Evolutionary conservation across 2,329 filamentous ascomycete genomes (phyloP).

Genomic region (Diaporthe amygdali): DNA sequence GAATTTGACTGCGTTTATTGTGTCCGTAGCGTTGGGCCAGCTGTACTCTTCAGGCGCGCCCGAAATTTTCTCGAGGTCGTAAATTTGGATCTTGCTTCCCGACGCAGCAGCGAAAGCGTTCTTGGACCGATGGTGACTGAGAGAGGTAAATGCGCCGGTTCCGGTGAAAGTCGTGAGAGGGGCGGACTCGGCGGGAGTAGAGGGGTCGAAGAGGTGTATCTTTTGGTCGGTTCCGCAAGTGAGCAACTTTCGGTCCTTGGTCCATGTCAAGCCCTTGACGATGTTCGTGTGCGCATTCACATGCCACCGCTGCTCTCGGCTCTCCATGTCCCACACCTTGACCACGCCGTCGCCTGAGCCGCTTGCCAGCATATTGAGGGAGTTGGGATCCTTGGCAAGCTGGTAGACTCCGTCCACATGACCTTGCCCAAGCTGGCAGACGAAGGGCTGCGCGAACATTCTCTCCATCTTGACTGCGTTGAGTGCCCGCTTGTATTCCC

Average conservation of each 20-base stretch:
- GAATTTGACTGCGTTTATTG: slow-evolving; percentile 86
- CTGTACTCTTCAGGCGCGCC: slow-evolving; percentile 81
- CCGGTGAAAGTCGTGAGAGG: slow-evolving; percentile 88
- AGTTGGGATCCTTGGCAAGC: slow-evolving; percentile 79
- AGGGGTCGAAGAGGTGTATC: slow-evolving; percentile 90
- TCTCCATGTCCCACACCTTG: slow-evolving; percentile 72
- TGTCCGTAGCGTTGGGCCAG: slow-evolving; percentile 90
- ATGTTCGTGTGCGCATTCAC: slow-evolving; percentile 88
- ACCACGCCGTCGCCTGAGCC: slow-evolving; percentile 91
- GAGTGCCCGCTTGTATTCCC: slow-evolving; percentile 75
- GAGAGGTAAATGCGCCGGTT: slow-evolving; percentile 76
- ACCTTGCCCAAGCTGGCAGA: slow-evolving; percentile 85
- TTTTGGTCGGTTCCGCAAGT: slow-evolving; percentile 87
- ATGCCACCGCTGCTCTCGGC: slow-evolving; percentile 73
- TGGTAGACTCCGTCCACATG: slow-evolving; percentile 92
- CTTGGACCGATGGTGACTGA: slow-evolving; percentile 81
- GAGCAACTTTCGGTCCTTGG: slow-evolving; percentile 80
- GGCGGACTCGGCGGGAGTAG: slow-evolving; percentile 68
- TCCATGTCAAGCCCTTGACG: slow-evolving; percentile 91
- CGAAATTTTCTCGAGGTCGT: slow-evolving; percentile 82
- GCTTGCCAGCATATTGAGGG: slow-evolving; percentile 76
- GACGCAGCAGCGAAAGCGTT: slow-evolving; percentile 82
- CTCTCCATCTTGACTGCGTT: slow-evolving; percentile 91
- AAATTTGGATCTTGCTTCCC: slow-evolving; percentile 77
- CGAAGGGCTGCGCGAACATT: slow-evolving; percentile 79